phyloP scores from a whole-genome alignment of 1,139 yeast genomes.

The Hansenula lynferdii region DNA sequence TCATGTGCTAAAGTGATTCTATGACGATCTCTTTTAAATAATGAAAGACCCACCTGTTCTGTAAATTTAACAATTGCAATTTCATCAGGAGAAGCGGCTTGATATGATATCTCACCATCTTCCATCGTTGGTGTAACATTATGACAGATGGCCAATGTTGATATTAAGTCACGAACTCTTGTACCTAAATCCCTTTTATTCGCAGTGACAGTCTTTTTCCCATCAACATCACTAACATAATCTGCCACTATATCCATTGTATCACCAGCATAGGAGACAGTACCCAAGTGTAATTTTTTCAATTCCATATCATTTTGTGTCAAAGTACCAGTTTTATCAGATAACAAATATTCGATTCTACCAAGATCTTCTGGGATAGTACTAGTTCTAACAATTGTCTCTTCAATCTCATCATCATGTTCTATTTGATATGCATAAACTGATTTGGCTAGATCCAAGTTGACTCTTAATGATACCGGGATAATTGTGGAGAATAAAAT shows the following conservation, averaged over 20 bases:
- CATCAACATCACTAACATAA: slow-evolving; percentile 36
- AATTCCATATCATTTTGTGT: slow-evolving; percentile 98
- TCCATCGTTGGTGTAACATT: slow-evolving; percentile 89
- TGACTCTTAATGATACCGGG: slow-evolving; percentile 93
- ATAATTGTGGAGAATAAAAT: slow-evolving; percentile 92
- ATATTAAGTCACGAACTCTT: slow-evolving; percentile 73
- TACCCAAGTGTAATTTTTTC: slow-evolving; percentile 87
- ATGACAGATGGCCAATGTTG: slow-evolving; percentile 88
- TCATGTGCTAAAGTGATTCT: slow-evolving; percentile 65
- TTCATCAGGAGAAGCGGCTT: slow-evolving; percentile 99
- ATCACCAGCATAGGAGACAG: slow-evolving; percentile 89
- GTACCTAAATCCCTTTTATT: slow-evolving; percentile 61
- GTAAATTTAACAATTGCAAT: slow-evolving; percentile 95
- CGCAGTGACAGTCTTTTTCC: slow-evolving; percentile 27
- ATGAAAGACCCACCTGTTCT: slow-evolving; percentile 74
- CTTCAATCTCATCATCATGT: slow-evolving; percentile 74
- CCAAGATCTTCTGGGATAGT: slow-evolving; percentile 98
- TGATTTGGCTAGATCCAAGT: slow-evolving; percentile 90
- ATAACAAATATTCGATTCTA: slow-evolving; percentile 83
- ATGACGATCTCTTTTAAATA: slow-evolving; percentile 76
- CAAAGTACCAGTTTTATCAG: slow-evolving; percentile 96
- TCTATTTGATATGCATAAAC: slow-evolving; percentile 96
- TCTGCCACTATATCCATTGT: slow-evolving; percentile 85
- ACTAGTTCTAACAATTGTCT: slow-evolving; percentile 91
- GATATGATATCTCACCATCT: slow-evolving; percentile 67